A percentile compares a stretch with the other conserved stretches of the same genome.
Conservation (phyloP, 805 yeast species). For the Candida anglica region DNA sequence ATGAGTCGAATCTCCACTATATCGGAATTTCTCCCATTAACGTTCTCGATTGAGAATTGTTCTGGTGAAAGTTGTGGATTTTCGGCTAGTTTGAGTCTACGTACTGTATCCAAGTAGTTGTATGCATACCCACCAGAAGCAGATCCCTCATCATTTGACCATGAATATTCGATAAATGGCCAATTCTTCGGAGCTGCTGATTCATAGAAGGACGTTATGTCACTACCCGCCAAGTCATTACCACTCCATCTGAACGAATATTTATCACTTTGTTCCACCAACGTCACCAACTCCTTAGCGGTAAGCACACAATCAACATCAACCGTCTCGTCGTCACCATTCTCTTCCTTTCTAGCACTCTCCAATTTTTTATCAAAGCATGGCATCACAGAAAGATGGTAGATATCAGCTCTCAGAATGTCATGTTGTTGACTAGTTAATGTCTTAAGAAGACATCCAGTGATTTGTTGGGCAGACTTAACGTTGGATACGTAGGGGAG, state of each 20-base stretch:
- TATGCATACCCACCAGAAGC: constrained; percentile 87
- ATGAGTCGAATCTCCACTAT: constrained; percentile 64
- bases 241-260: constrained; percentile 3
- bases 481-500: constrained; percentile 66
- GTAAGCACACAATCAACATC: constrained; percentile 96
- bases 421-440: constrained; percentile 30
- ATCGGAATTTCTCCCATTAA: constrained; percentile 75
- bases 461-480: constrained; percentile 90
- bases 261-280: constrained; percentile 52
- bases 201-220: constrained; percentile 14
- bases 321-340: constrained; percentile 13
- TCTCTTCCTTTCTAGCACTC: constrained; percentile 76
- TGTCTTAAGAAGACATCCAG: constrained; percentile 72
- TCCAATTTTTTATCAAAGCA: constrained; percentile 96
- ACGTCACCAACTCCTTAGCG: constrained; percentile 76
- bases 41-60: constrained; percentile 25
- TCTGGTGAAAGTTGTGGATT: constrained; percentile 12
- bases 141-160: constrained; percentile 77
- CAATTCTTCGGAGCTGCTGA: constrained; percentile 52
- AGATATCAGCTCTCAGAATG: constrained; percentile 42
- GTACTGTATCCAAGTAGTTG: constrained; percentile 52
- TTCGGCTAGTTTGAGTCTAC: constrained; percentile 16
- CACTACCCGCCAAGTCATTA: neutral
- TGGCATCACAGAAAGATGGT: constrained; percentile 90
- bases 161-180: constrained; percentile 57